phyloP scores from a whole-genome alignment of 108 stramenopile genomes.

The Fragilariopsis cylindrus region DNA sequence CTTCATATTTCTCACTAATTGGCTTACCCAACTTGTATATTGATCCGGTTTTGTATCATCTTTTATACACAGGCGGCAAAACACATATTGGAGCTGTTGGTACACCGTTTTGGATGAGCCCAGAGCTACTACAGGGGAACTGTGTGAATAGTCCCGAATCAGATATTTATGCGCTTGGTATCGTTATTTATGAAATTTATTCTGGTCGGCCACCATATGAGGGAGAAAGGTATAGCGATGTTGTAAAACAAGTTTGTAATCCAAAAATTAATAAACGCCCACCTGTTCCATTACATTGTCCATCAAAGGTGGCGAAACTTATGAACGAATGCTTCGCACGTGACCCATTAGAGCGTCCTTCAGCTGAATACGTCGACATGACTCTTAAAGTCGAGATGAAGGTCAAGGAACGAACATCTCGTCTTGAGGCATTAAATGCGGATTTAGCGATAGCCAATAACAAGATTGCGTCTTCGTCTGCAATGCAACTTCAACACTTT shows the following conservation, averaged over 20 bases:
- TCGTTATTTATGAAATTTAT: conserved; percentile 56
- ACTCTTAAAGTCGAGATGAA: conserved; percentile 21
- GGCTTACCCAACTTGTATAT: no score
- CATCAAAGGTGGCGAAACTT: conserved; percentile 21
- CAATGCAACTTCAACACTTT: conserved; percentile 35
- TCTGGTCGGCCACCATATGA: conserved; percentile 56
- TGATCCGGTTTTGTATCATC: no score
- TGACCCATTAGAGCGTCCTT: conserved; percentile 27
- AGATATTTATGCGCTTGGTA: conserved; percentile 67
- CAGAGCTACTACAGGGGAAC: conserved; percentile 66
- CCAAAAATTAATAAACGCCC: conserved; percentile 34
- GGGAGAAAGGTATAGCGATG: conserved; percentile 33
- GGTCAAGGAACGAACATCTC: conserved; percentile 27
- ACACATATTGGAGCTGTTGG: conserved; percentile 26
- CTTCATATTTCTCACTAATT: no score
- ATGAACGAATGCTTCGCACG: conserved; percentile 27
- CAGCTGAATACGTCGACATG: conserved; percentile 34
- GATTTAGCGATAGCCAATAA: conserved; percentile 28
- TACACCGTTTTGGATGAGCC: conserved; percentile 82
- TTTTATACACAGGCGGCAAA: conserved; percentile 13
- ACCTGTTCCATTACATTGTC: conserved; percentile 22
- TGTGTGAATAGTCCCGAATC: conserved; percentile 43
- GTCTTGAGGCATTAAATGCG: conserved; percentile 27
- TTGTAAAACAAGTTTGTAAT: conserved; percentile 24
- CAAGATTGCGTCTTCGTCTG: conserved; percentile 18